Evolutionary conservation across 192 early-diverging fungal genomes (phyloP).

Genomic region (Oehlia diaphana): DNA sequence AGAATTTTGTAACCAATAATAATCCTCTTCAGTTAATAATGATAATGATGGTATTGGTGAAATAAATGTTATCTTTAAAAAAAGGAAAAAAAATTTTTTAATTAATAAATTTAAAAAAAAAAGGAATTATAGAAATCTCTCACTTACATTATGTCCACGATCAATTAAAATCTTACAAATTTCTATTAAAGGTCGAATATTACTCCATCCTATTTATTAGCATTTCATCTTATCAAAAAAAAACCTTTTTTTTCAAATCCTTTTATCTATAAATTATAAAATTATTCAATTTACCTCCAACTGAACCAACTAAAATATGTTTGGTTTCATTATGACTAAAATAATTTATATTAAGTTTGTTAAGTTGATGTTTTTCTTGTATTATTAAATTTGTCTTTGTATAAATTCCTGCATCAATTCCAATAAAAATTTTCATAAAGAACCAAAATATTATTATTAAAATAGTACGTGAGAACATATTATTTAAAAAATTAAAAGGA

Average conservation of each 20-base stretch:
- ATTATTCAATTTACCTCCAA: conserved; percentile 6
- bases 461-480: not conserved
- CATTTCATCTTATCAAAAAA: not conserved
- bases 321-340: conserved; percentile 5
- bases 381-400: not conserved
- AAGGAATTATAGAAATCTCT: not conserved
- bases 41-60: not conserved
- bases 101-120: not conserved
- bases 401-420: not conserved
- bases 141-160: conserved; percentile 17
- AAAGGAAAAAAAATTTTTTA: not conserved
- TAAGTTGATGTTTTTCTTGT: not conserved
- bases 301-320: conserved; percentile 10
- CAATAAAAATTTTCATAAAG: not conserved
- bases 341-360: not conserved
- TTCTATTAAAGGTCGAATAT: conserved; percentile 7
- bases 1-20: not conserved
- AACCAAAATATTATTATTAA: not conserved
- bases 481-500: not conserved
- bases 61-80: not conserved
- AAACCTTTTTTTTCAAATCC: not conserved
- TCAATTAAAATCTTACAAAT: conserved; percentile 10
- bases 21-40: no score
- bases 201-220: not conserved
- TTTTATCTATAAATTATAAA: not conserved